Percentiles rank a stretch among this genome's conserved stretches.
phyloP scores from a whole-genome alignment of 2,329 filamentous ascomycete species.

The Aspergillus glaucus region DNA sequence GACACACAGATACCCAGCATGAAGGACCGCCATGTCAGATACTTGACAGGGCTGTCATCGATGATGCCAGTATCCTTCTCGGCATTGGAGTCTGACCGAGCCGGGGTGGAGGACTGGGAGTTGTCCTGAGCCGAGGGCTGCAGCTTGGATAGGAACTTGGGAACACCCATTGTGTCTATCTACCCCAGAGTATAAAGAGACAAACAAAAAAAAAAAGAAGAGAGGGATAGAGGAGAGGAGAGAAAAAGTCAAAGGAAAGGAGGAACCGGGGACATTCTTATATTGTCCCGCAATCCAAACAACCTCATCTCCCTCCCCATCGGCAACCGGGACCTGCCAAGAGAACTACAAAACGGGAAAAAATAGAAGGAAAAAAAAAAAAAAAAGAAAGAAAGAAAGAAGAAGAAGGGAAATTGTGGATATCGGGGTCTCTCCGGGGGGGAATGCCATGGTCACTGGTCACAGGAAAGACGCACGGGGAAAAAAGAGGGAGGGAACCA shows the following conservation, averaged over 20 bases:
- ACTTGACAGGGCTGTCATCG: slow-evolving; percentile 39
- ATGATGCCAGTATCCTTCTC: slow-evolving; percentile 29
- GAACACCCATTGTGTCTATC: slow-evolving; percentile 19
- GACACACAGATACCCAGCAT: slow-evolving; percentile 41
- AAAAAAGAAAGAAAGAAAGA: slow-evolving; percentile 1
- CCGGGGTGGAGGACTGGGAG: slow-evolving; percentile 27
- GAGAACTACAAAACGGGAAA: neutral
- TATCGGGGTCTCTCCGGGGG: neutral
- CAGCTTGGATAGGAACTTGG: slow-evolving; percentile 21
- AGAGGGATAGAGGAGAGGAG: neutral
- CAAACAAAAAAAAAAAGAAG: neutral
- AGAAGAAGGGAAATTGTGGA: neutral
- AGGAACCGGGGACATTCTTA: neutral
- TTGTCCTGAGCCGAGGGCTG: slow-evolving; percentile 26
- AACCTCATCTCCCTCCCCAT: neutral
- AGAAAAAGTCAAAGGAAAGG: neutral
- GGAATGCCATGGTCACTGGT: too few relatives aligned
- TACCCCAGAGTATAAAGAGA: neutral
- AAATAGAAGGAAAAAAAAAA: neutral
- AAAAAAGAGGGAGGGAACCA: neutral
- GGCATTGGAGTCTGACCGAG: slow-evolving; percentile 23
- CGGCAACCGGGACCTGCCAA: too few relatives aligned
- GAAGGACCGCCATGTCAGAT: slow-evolving; percentile 38
- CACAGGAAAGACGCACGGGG: neutral
- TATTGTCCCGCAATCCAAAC: neutral